Base-by-base conservation (phyloP, 352 stramenopile genomes). In the Phytophthora crassamura region DNA sequence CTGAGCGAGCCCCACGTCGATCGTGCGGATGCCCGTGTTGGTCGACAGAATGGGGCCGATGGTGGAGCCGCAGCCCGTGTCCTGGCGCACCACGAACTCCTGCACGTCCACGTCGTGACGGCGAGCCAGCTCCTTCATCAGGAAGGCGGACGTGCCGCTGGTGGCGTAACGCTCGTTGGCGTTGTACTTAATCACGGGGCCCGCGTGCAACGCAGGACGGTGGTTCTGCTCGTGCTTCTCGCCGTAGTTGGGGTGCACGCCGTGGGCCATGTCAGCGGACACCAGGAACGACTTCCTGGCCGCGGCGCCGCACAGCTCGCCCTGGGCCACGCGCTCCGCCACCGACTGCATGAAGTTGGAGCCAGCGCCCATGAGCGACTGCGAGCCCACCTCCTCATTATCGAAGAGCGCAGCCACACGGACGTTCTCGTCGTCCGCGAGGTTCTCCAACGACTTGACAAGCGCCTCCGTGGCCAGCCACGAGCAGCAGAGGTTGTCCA, bases 131-230 rank as follows among this genome's bases (percentile, higher is more conserved):
- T 99, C 95, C 64, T 97, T 92, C 58, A 98, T 86, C 38, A 98
- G 74, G 50, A 99, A 86, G 4, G 90, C 88, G 5, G 97, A 98
- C 12, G 98, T 85, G 38, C 85, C 86, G 48, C 91, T 98, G 7
- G 97, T 99, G 14, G 97, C 90, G 68, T 99, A 99, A 43, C 97
- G 83, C 75, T 99, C 95, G 77, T 99, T 99, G 32, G 87, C 85
- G 74, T 99, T 99, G 72, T 97, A 91, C 84, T 99, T 99, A 64
- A 99, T 98, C n/a, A 99, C 98, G 57, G 98, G 82, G n/a, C 96
- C 97, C 12, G 64, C 77, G 74, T 98, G 96, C 64, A 99, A 78
- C 48, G 87, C 84, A 7, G 95, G 96, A 15, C 88, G 82, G 80
- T 99, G 95, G 62, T 96, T 93, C 48, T 83, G 60, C 60, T 99